Evolutionary conservation across 805 yeast species (phyloP).

Genomic region (Candida succiphila): DNA sequence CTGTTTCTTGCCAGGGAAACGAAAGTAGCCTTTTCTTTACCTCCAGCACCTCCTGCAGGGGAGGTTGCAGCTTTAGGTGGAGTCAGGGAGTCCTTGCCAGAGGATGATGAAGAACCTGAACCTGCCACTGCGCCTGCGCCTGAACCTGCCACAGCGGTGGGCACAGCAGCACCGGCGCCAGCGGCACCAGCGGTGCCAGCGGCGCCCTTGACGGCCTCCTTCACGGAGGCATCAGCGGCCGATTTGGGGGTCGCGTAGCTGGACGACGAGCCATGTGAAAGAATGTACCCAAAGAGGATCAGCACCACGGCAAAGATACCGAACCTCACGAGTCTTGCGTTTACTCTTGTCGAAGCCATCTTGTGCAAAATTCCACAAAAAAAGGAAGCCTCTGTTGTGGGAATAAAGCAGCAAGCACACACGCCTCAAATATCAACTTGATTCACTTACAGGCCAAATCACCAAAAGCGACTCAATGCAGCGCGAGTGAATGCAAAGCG

Average conservation of each 20-base stretch:
- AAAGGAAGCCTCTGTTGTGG: no score
- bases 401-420: no score
- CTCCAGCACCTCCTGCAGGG: neutral
- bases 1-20: conserved; percentile 70
- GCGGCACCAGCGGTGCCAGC: conserved; percentile 5
- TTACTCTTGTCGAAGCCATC: conserved; percentile 31
- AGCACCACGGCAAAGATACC: conserved; percentile 36
- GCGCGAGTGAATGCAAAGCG: no score
- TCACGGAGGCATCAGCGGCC: conserved; percentile 3
- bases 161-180: conserved; percentile 1
- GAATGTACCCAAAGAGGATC: conserved; percentile 36
- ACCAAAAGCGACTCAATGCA: no score
- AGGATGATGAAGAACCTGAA: neutral
- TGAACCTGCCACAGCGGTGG: no score
- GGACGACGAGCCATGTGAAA: conserved; percentile 34
- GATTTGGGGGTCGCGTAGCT: conserved; percentile 12
- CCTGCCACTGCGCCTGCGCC: no score
- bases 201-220: conserved; percentile 6
- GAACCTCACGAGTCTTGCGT: conserved; percentile 37
- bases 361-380: no score
- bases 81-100: neutral
- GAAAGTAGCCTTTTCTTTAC: conserved; percentile 64
- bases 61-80: neutral
- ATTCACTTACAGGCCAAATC: no score
- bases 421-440: no score